phyloP scores from a whole-genome alignment of 257 asterid genomes.

The Eucommia ulmoides region DNA sequence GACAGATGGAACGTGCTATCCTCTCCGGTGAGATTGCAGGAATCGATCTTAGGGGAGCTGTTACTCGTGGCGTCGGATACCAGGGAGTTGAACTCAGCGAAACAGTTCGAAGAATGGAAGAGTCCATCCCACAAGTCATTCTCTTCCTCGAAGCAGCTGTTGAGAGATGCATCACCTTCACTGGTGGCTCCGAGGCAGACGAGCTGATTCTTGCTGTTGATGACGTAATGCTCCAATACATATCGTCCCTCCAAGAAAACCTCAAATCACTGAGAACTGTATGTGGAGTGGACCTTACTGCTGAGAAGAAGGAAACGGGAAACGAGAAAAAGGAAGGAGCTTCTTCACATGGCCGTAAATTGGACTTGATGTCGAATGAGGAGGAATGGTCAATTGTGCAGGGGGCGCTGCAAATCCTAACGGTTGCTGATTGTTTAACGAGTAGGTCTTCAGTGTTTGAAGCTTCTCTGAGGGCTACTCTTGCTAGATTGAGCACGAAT shows the following conservation, averaged over 20 bases:
- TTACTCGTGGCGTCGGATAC: constrained; percentile 74
- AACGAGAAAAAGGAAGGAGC: constrained; percentile 60
- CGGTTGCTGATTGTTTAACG: constrained; percentile 78
- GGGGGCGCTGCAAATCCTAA: constrained; percentile 93
- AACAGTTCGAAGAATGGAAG: constrained; percentile 95
- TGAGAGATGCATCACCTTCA: constrained; percentile 87
- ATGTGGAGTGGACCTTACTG: constrained; percentile 68
- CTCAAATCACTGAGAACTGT: constrained; percentile 75
- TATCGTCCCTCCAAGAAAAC: constrained; percentile 79
- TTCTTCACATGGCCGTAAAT: constrained; percentile 51
- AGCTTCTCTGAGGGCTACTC: constrained; percentile 90
- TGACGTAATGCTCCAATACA: constrained; percentile 72
- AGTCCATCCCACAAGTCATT: constrained; percentile 83
- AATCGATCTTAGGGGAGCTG: constrained; percentile 91
- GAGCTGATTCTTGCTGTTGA: constrained; percentile 83
- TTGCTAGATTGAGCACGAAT: constrained; percentile 86
- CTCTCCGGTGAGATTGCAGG: constrained; percentile 75
- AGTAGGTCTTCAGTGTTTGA: constrained; percentile 94
- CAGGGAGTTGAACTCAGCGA: constrained; percentile 99
- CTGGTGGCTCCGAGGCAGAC: constrained; percentile 95
- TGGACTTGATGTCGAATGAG: constrained; percentile 67
- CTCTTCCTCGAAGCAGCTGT: constrained; percentile 87
- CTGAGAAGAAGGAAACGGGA: constrained; percentile 63
- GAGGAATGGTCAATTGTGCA: constrained; percentile 99
- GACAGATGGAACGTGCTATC: constrained; percentile 85